phyloP scores from a whole-genome alignment of 1,284 basidiomycete genomes.

The Ceratobasidium papillatum region DNA sequence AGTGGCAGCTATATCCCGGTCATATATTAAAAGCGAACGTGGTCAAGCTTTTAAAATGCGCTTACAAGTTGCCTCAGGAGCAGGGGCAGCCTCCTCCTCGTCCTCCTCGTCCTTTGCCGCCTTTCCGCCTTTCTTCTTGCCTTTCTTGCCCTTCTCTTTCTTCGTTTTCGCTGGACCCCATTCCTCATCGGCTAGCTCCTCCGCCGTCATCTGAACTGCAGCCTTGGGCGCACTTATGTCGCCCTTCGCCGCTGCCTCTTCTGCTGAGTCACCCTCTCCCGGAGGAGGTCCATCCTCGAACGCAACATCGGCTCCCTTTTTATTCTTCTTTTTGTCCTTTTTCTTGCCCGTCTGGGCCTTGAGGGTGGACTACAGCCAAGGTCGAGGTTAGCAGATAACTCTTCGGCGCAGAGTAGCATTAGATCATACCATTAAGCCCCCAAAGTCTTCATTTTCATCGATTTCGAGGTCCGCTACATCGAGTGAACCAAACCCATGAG shows the following conservation, averaged over 20 bases:
- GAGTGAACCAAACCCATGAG: conserved; percentile 65
- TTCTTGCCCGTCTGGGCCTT: conserved; percentile 64
- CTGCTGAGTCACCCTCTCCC: conserved; percentile 53
- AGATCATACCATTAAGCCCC: conserved; percentile 80
- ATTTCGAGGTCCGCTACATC: conserved; percentile 60
- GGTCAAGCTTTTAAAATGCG: background rate
- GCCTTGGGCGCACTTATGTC: conserved; percentile 55
- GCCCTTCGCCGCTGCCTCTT: conserved; percentile 52
- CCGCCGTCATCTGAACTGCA: conserved; percentile 64
- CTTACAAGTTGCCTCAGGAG: conserved; percentile 16
- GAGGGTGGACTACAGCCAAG: conserved; percentile 59
- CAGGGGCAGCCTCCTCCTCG: conserved; percentile 49
- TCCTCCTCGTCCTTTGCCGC: conserved; percentile 54
- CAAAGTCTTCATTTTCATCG: conserved; percentile 74
- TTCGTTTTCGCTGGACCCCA: conserved; percentile 62
- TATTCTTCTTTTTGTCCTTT: conserved; percentile 73
- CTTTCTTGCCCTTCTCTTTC: conserved; percentile 63
- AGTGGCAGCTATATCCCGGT: background rate
- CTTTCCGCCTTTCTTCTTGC: conserved; percentile 61
- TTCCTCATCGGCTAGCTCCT: conserved; percentile 73
- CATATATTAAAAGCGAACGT: background rate
- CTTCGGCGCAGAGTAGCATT: background rate
- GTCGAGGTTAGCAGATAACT: conserved; percentile 13
- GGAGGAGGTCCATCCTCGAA: conserved; percentile 53
- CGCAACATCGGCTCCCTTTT: conserved; percentile 54